A percentile compares a stretch with the other conserved stretches of the same genome.
phyloP scores from a whole-genome alignment of 2,329 filamentous ascomycete species.

The Nothomitra cinnamomea region DNA sequence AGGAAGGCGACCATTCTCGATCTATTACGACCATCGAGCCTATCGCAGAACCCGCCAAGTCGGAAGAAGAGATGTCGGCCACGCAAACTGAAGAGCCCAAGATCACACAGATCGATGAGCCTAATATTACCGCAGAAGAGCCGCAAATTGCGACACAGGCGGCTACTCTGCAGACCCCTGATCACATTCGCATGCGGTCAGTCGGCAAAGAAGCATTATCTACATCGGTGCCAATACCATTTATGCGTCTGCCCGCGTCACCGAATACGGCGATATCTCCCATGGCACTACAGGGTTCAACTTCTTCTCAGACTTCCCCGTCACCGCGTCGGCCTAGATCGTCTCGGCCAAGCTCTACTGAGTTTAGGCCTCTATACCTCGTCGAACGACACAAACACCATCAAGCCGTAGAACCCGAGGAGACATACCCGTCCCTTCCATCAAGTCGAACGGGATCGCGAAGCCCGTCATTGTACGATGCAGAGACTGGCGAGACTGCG shows the following conservation, averaged over 20 bases:
- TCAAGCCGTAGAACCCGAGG: conserved; percentile 22
- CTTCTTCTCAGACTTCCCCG: conserved; percentile 23
- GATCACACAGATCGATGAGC: no score
- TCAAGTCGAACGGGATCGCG: conserved; percentile 32
- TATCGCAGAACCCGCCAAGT: conserved; percentile 10
- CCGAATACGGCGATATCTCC: conserved; percentile 5
- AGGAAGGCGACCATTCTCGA: no score
- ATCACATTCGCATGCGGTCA: neutral
- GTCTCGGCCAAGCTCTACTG: conserved; percentile 33
- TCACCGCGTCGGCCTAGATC: conserved; percentile 24
- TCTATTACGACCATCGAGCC: no score
- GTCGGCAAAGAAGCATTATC: conserved; percentile 23
- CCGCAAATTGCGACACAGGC: neutral
- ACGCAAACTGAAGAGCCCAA: no score
- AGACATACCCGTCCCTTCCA: conserved; percentile 30
- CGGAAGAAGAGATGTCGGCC: no score
- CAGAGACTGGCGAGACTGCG: neutral
- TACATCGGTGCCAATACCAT: conserved; percentile 38
- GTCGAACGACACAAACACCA: conserved; percentile 45
- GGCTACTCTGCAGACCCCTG: neutral
- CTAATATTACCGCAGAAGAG: neutral
- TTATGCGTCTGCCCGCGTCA: conserved; percentile 28
- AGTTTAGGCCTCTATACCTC: conserved; percentile 69
- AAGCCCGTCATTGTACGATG: conserved; percentile 23
- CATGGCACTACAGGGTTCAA: conserved; percentile 23